Evolutionary conservation across 192 early-diverging fungal genomes (phyloP).

Genomic region (Coemansia sp.): DNA sequence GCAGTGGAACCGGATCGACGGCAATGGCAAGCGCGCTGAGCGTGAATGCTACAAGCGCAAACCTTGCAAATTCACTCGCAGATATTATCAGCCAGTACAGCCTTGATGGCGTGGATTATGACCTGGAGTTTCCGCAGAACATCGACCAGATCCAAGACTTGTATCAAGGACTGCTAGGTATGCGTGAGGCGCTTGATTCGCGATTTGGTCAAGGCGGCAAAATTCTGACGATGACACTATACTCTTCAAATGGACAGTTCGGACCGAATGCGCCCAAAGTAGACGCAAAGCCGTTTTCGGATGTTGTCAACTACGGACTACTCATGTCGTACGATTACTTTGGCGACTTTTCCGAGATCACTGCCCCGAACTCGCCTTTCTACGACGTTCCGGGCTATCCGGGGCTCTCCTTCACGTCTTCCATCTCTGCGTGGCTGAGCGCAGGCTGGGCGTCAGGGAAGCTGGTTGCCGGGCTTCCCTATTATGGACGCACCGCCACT

Average conservation of each 20-base stretch:
- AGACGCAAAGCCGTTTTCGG: conserved; percentile 60
- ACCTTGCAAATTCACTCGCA: conserved; percentile 40
- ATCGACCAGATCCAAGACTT: conserved; percentile 61
- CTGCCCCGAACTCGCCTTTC: conserved; percentile 60
- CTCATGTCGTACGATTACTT: conserved; percentile 73
- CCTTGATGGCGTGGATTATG: conserved; percentile 66
- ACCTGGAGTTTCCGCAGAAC: conserved; percentile 62
- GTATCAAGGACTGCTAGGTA: conserved; percentile 55
- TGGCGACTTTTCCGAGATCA: conserved; percentile 55
- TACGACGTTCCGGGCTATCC: conserved; percentile 34
- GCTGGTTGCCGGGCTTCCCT: conserved; percentile 63
- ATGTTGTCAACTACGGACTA: conserved; percentile 64
- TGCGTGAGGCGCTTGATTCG: conserved; percentile 57
- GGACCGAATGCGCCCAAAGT: conserved; percentile 49
- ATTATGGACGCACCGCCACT: conserved; percentile 60
- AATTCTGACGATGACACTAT: conserved; percentile 63
- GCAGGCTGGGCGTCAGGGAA: conserved; percentile 62
- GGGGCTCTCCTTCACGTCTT: conserved; percentile 51
- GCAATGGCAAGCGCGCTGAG: conserved; percentile 56
- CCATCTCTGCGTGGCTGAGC: conserved; percentile 56
- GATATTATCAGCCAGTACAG: conserved; percentile 41
- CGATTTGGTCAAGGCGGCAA: conserved; percentile 51
- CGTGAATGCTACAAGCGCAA: conserved; percentile 26
- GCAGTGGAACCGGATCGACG: conserved; percentile 64
- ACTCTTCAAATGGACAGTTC: conserved; percentile 57